Evolutionary conservation across 208 protist species (phyloP).

Genomic region (Crithidia bombi): DNA sequence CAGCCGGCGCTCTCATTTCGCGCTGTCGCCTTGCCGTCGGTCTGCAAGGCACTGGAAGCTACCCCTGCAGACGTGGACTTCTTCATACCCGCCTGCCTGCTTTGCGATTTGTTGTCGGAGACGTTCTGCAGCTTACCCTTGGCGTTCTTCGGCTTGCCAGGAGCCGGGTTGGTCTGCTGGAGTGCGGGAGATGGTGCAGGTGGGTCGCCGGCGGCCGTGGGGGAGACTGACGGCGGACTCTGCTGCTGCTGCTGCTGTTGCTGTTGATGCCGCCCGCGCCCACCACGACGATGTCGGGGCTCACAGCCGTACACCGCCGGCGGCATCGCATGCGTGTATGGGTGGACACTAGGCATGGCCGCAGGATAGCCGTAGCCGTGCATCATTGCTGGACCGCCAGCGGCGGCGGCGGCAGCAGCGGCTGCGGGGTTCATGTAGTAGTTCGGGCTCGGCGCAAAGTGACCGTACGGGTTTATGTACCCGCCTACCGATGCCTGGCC

Average conservation of each 20-base stretch:
- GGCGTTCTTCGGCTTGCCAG: background rate
- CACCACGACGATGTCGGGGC: background rate
- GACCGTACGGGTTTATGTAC: constrained; percentile 17
- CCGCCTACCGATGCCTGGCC: background rate
- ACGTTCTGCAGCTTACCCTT: background rate
- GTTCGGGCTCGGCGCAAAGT: constrained; percentile 2
- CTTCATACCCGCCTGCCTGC: background rate
- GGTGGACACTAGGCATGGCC: background rate
- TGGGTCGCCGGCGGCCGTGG: background rate
- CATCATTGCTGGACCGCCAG: constrained; percentile 1
- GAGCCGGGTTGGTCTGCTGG: background rate
- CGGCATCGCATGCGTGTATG: background rate
- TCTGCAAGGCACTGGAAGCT: constrained; percentile 1
- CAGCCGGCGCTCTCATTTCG: background rate
- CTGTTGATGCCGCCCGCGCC: background rate
- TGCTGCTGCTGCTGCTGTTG: constrained; percentile 15
- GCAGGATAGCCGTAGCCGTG: constrained; percentile 5
- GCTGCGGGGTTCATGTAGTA: constrained; percentile 11
- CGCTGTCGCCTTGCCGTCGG: background rate
- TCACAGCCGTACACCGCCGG: constrained; percentile 7
- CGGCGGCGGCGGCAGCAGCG: background rate
- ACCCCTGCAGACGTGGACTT: too few relatives aligned
- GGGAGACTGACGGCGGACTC: background rate
- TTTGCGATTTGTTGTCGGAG: background rate
- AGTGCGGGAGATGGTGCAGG: background rate